Evolutionary conservation across 805 yeast species (phyloP).

Genomic region (Barnettozyma vustinii): DNA sequence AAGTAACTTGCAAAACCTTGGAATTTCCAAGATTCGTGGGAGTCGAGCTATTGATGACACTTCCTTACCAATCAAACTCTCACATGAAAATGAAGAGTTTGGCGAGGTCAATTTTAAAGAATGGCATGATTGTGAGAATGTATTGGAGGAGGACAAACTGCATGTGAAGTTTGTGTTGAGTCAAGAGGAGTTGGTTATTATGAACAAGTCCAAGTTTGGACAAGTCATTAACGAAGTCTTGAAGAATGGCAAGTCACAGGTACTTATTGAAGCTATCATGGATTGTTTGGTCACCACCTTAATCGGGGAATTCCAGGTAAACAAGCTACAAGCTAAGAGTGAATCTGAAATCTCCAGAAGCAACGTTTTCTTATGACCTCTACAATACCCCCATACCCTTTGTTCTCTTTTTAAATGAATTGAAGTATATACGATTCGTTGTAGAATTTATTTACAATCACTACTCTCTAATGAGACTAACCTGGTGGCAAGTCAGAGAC

Average conservation of each 20-base stretch:
- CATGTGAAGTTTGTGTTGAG: conserved; percentile 35
- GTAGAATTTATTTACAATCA: not conserved
- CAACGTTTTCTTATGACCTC: not conserved
- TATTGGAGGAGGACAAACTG: conserved; percentile 22
- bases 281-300: conserved; percentile 30
- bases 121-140: conserved; percentile 43
- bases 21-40: conserved; percentile 37
- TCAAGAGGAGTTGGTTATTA: conserved; percentile 38
- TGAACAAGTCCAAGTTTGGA: conserved; percentile 36
- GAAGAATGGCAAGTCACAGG: conserved; percentile 32
- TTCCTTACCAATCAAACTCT: conserved; percentile 24
- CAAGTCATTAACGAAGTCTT: conserved; percentile 39
- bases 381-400: no score
- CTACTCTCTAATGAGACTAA: conserved; percentile 30
- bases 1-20: conserved; percentile 24
- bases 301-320: conserved; percentile 28
- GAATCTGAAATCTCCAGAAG: not conserved
- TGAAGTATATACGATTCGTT: not conserved
- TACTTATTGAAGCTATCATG: conserved; percentile 32
- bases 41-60: conserved; percentile 16
- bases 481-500: conserved; percentile 94
- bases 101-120: conserved; percentile 37
- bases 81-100: conserved; percentile 35
- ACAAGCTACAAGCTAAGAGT: not conserved
- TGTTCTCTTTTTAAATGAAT: not conserved